Conservation (phyloP, 108 stramenopile genomes). For the Nitzschia sp. region DNA sequence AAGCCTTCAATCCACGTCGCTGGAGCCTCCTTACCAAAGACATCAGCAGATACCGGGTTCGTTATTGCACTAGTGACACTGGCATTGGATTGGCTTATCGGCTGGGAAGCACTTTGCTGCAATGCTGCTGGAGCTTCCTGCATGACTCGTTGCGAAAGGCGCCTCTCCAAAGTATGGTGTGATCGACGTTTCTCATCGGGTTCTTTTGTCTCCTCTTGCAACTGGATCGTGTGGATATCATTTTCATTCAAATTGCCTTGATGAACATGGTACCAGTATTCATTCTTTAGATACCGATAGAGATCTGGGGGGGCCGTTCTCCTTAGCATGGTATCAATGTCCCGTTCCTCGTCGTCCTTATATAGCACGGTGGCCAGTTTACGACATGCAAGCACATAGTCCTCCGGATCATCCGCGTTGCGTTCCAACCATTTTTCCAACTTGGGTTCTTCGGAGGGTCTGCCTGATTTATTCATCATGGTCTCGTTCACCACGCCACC, state of each 20-base stretch:
- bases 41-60: too few relatives aligned
- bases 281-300: constrained; percentile 29
- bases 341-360: constrained; percentile 26
- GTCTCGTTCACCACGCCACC: background rate
- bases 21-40: too few relatives aligned
- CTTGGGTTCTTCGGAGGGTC: background rate
- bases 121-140: too few relatives aligned
- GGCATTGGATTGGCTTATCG: too few relatives aligned
- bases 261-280: constrained; percentile 35
- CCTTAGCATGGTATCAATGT: constrained; percentile 28
- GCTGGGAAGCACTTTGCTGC: too few relatives aligned
- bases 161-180: too few relatives aligned
- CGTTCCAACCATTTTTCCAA: constrained; percentile 33
- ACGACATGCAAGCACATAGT: constrained; percentile 27
- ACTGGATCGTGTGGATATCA: background rate
- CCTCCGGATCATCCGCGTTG: constrained; percentile 30
- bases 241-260: constrained; percentile 7
- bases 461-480: too few relatives aligned
- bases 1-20: too few relatives aligned
- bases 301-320: constrained; percentile 21
- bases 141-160: too few relatives aligned
- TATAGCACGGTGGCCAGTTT: constrained; percentile 19
- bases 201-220: too few relatives aligned
- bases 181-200: too few relatives aligned
- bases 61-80: too few relatives aligned